Evolutionary conservation across 2,329 filamentous ascomycete genomes (phyloP).

Genomic region (Penicillium sp.): DNA sequence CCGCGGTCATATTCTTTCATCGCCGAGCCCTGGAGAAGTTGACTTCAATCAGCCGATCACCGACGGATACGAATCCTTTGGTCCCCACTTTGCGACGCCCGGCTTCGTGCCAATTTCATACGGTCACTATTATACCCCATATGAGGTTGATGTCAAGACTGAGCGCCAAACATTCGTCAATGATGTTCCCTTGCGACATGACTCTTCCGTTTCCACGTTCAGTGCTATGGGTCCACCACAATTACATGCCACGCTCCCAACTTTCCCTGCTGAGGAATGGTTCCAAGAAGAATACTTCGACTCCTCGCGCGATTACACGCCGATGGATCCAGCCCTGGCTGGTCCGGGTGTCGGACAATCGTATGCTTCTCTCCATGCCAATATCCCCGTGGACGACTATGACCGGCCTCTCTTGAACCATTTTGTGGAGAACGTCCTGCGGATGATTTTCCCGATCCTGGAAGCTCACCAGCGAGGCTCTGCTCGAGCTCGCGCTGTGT

Average conservation of each 20-base stretch:
- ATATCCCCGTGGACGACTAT: conserved; percentile 82
- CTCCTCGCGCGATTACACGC: background rate
- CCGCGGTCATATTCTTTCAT: background rate
- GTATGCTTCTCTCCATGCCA: conserved; percentile 48
- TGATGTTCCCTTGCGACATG: conserved; percentile 80
- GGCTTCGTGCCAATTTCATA: conserved; percentile 66
- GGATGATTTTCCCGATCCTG: conserved; percentile 88
- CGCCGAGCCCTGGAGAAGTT: background rate
- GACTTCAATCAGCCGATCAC: conserved; percentile 33
- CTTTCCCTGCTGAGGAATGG: conserved; percentile 70
- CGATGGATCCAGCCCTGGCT: conserved; percentile 47
- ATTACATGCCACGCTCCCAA: conserved; percentile 69
- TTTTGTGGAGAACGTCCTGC: conserved; percentile 86
- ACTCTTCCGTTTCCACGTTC: conserved; percentile 90
- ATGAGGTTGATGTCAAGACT: conserved; percentile 95
- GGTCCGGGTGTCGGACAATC: background rate
- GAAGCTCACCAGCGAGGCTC: conserved; percentile 88
- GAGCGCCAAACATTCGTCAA: conserved; percentile 94
- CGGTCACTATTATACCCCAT: conserved; percentile 68
- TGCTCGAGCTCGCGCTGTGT: conserved; percentile 78
- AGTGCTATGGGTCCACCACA: conserved; percentile 86
- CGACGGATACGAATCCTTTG: conserved; percentile 51
- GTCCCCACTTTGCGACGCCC: conserved; percentile 52
- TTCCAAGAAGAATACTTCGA: conserved; percentile 74
- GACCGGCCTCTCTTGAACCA: conserved; percentile 88